Conservation (phyloP, 495 filamentous ascomycete species). For the Peziza echinospora region DNA sequence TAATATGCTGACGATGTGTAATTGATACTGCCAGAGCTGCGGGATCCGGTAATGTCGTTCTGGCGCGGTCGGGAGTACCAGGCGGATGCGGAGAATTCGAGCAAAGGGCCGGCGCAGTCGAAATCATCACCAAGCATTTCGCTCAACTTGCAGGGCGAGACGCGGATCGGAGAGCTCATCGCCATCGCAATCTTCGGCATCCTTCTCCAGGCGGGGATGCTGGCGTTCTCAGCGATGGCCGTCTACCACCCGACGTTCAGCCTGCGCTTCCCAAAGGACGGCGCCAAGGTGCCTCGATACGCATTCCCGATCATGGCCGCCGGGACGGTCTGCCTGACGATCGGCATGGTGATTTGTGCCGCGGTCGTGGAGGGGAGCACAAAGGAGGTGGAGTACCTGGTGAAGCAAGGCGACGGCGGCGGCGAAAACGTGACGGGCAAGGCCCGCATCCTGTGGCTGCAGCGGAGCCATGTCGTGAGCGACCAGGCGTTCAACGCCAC, state of each 20-base stretch:
- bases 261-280: neutral
- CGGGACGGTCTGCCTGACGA: slow-evolving; percentile 1
- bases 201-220: slow-evolving; percentile 1
- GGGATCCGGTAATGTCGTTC: neutral
- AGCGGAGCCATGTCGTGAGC: slow-evolving; percentile 1
- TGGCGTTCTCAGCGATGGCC: slow-evolving; percentile 2
- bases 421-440: neutral
- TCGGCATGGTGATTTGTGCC: slow-evolving; percentile 5
- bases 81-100: neutral
- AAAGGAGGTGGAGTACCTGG: neutral
- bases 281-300: neutral
- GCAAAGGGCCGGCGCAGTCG: neutral
- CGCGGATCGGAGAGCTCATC: neutral
- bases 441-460: slow-evolving; percentile 4
- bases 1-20: neutral
- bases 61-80: neutral
- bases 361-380: slow-evolving; percentile 3
- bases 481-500: slow-evolving; percentile 3
- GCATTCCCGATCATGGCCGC: neutral
- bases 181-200: slow-evolving; percentile 3
- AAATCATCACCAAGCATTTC: slow-evolving; percentile 7
- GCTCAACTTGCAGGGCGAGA: slow-evolving; percentile 1
- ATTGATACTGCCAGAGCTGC: neutral
- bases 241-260: slow-evolving; percentile 1
- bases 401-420: no score